These are phyloP conservation scores for Cryphonectria japonica DNA, from an alignment of 2,329 filamentous ascomycete genomes.

Conservation along the genomic window DNA sequence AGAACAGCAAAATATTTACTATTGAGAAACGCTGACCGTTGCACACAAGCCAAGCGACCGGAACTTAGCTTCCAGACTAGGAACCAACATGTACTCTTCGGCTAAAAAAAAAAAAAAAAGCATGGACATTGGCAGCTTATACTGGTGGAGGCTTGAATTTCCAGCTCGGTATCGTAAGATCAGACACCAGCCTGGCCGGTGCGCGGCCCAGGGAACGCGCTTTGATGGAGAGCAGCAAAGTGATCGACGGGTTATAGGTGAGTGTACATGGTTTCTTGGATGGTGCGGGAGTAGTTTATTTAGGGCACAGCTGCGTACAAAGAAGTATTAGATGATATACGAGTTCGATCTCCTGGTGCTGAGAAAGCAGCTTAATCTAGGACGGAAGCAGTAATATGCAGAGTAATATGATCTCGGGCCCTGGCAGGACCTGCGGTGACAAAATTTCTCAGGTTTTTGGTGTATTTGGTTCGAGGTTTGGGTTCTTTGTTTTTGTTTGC, in stretches of 20 bases:
- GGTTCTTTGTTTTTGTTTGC: no score
- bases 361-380: slow-evolving; percentile 6
- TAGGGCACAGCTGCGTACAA: no score
- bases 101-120: slow-evolving; percentile 3
- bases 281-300: no score
- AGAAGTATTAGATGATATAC: slow-evolving; percentile 3
- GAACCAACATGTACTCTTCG: slow-evolving; percentile 15
- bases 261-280: not conserved
- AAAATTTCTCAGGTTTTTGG: no score
- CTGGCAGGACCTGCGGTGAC: not conserved
- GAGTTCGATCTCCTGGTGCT: slow-evolving; percentile 11
- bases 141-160: not conserved
- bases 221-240: not conserved
- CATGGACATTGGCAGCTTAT: slow-evolving; percentile 12
- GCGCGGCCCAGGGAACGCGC: not conserved
- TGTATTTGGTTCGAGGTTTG: no score
- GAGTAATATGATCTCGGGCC: not conserved
- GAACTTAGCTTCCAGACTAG: slow-evolving; percentile 10
- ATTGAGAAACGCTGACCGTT: not conserved
- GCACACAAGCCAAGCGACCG: not conserved
- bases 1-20: not conserved
- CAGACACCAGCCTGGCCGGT: not conserved
- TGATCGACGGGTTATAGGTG: no score
- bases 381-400: not conserved
- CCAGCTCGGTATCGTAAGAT: not conserved